Evolutionary conservation across 1,139 yeast species (phyloP).

Genomic region (Saccharomyces hybrid): DNA sequence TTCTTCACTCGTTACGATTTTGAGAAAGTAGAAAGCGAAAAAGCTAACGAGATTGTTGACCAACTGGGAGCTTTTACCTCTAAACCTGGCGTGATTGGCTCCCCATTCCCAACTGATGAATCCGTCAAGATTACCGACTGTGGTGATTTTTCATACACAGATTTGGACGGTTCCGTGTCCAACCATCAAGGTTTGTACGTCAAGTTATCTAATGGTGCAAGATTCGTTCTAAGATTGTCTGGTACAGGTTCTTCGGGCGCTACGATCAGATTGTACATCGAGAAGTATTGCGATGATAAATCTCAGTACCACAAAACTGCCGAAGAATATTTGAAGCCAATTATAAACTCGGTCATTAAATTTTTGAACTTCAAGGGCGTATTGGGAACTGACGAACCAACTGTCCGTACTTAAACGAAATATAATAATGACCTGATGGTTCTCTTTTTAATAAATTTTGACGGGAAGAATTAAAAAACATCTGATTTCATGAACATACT

Average conservation of each 20-base stretch:
- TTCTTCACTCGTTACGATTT: constrained; percentile 94
- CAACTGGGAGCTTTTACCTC: constrained; percentile 45
- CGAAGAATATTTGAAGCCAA: constrained; percentile 57
- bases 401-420: constrained; percentile 58
- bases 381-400: constrained; percentile 81
- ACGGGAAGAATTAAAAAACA: background rate
- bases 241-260: constrained; percentile 99
- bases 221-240: constrained; percentile 83
- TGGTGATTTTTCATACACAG: constrained; percentile 88
- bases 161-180: constrained; percentile 87
- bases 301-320: constrained; percentile 46
- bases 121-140: constrained; percentile 59
- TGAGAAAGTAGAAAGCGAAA: constrained; percentile 70
- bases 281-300: constrained; percentile 63
- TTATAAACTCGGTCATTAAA: constrained; percentile 54
- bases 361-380: constrained; percentile 65
- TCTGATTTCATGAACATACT: background rate
- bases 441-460: background rate
- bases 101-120: constrained; percentile 35
- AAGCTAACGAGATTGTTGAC: constrained; percentile 63
- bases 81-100: constrained; percentile 38
- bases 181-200: constrained; percentile 85
- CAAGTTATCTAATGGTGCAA: constrained; percentile 71
- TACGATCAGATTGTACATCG: constrained; percentile 87
- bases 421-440: background rate